phyloP scores from a whole-genome alignment of 352 stramenopile genomes.

The Blastocystis sp. region DNA sequence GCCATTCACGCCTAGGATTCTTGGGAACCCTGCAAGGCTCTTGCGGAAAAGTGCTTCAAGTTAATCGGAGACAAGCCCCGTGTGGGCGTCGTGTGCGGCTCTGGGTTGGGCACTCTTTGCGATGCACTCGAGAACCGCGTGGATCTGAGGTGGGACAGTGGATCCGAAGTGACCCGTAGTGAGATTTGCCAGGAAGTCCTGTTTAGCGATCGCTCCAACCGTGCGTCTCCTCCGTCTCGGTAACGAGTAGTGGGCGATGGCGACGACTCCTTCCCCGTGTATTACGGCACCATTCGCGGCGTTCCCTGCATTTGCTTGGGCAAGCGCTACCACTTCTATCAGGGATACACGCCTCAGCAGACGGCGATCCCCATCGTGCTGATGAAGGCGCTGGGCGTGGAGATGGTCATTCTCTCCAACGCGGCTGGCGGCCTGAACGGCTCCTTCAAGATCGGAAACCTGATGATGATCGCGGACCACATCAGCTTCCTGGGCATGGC shows the following conservation, averaged over 20 bases:
- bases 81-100: conserved; percentile 88
- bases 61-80: conserved; percentile 71
- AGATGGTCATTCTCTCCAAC: conserved; percentile 92
- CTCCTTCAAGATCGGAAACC: conserved; percentile 89
- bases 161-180: not conserved
- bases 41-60: conserved; percentile 70
- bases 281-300: conserved; percentile 74
- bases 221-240: conserved; percentile 24
- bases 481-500: conserved; percentile 80
- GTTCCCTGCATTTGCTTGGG: conserved; percentile 83
- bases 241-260: conserved; percentile 56
- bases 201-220: conserved; percentile 85
- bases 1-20: not conserved
- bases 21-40: conserved; percentile 60
- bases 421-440: conserved; percentile 89
- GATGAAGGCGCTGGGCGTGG: conserved; percentile 89
- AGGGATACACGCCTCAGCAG: conserved; percentile 89
- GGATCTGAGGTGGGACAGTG: conserved; percentile 75
- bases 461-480: conserved; percentile 93
- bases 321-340: conserved; percentile 92
- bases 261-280: conserved; percentile 46
- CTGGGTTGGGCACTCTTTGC: conserved; percentile 85
- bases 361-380: conserved; percentile 88
- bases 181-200: conserved; percentile 81
- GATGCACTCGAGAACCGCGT: conserved; percentile 83